Conservation (phyloP, 495 filamentous ascomycete species). For the Penicillium canariense region DNA sequence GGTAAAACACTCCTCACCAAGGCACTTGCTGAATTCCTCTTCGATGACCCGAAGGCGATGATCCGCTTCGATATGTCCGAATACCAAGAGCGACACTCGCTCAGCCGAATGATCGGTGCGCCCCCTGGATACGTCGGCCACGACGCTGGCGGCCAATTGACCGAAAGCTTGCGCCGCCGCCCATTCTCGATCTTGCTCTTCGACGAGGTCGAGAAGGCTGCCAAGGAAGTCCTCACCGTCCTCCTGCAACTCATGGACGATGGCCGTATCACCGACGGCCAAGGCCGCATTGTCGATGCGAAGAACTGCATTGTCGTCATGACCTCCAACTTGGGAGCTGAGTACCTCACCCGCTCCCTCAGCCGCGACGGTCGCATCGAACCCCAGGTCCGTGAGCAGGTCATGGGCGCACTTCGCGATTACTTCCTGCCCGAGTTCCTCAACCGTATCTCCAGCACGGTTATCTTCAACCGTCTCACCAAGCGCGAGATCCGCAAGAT, state of each 20-base stretch:
- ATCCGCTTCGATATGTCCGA: constrained; percentile 99
- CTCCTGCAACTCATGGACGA: constrained; percentile 98
- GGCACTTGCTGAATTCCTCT: constrained; percentile 94
- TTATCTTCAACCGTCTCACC: constrained; percentile 98
- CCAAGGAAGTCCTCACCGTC: constrained; percentile 95
- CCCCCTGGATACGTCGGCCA: constrained; percentile 97
- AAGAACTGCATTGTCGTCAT: constrained; percentile 98
- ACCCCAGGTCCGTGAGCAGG: constrained; percentile 78
- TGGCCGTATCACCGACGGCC: constrained; percentile 96
- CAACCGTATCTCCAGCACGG: constrained; percentile 89
- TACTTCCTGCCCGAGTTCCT: constrained; percentile 99
- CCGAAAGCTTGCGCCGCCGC: constrained; percentile 85
- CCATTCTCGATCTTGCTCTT: constrained; percentile 98
- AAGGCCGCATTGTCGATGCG: constrained; percentile 90
- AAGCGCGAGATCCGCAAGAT: constrained; percentile 87
- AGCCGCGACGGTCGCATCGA: constrained; percentile 83
- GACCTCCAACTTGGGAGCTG: constrained; percentile 95
- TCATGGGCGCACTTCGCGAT: constrained; percentile 82
- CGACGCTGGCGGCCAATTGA: constrained; percentile 93
- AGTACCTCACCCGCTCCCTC: constrained; percentile 79
- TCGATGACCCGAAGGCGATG: constrained; percentile 97
- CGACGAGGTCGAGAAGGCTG: constrained; percentile 97
- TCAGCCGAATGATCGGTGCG: constrained; percentile 96
- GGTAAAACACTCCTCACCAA: constrained; percentile 97
- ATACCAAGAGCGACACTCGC: constrained; percentile 95